Evolutionary conservation across 2,329 filamentous ascomycete species (phyloP).

Genomic region (Trichoderma endophyticum): DNA sequence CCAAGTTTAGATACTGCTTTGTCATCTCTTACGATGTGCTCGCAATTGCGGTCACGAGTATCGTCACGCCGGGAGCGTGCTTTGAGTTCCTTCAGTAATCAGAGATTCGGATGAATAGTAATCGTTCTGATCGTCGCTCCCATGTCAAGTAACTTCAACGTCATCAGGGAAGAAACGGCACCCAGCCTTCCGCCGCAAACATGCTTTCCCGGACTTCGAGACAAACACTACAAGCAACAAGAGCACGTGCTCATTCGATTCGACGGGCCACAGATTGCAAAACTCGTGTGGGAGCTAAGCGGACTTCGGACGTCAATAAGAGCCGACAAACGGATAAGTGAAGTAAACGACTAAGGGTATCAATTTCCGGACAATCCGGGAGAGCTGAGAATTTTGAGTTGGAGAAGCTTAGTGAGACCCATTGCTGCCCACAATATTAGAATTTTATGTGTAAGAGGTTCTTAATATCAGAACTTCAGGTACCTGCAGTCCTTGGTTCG

Average conservation of each 20-base stretch:
- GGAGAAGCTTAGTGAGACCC: background rate
- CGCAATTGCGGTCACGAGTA: background rate
- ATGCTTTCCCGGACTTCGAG: background rate
- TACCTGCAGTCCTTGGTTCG: background rate
- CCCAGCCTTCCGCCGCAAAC: background rate
- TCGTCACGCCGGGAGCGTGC: background rate
- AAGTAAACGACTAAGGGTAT: background rate
- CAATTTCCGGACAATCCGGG: slow-evolving; percentile 16
- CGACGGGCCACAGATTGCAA: background rate
- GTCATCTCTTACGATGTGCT: background rate
- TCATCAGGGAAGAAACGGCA: background rate
- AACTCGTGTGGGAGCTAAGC: background rate
- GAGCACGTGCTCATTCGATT: background rate
- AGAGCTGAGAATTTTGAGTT: background rate
- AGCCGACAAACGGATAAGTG: background rate
- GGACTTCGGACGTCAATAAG: slow-evolving; percentile 2
- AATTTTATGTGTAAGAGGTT: background rate
- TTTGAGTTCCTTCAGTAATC: background rate
- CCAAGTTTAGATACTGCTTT: background rate
- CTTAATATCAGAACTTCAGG: background rate
- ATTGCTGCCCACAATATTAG: background rate
- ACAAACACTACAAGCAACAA: background rate
- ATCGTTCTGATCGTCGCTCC: background rate
- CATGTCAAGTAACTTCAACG: background rate
- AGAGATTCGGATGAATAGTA: background rate